Conservation (phyloP, 495 filamentous ascomycete genomes). For the Talaromyces proteolyticus region DNA sequence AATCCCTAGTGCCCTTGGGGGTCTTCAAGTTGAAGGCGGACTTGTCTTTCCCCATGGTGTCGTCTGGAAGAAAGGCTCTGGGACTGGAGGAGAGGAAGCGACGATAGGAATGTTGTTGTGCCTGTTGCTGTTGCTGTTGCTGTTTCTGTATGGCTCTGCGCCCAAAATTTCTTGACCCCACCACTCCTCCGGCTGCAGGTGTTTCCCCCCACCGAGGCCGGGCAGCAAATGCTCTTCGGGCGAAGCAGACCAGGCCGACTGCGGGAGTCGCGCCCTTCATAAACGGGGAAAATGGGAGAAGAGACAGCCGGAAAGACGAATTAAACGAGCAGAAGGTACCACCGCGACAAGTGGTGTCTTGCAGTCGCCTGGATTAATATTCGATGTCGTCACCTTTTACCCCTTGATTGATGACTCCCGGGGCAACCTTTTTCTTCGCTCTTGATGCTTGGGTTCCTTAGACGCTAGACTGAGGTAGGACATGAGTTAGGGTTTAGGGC, state of each 20-base stretch:
- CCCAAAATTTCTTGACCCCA: slow-evolving; percentile 7
- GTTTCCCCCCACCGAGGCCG: slow-evolving; percentile 4
- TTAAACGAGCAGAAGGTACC: too few relatives aligned
- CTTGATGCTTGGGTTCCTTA: too few relatives aligned
- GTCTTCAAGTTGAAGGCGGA: slow-evolving; percentile 38
- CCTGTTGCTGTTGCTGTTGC: not conserved
- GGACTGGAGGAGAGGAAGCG: not conserved
- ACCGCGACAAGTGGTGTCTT: too few relatives aligned
- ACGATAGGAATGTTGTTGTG: not conserved
- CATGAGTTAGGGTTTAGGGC: too few relatives aligned
- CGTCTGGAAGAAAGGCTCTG: too few relatives aligned
- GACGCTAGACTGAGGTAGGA: too few relatives aligned
- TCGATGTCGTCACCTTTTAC: too few relatives aligned
- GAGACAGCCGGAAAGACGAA: too few relatives aligned
- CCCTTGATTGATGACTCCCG: too few relatives aligned
- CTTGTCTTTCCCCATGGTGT: slow-evolving; percentile 15
- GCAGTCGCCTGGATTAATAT: too few relatives aligned
- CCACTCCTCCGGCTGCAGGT: not conserved
- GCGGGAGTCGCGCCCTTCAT: slow-evolving; percentile 2
- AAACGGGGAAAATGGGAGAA: not conserved
- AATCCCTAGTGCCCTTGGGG: slow-evolving; percentile 45
- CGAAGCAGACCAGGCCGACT: slow-evolving; percentile 1
- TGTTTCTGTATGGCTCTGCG: not conserved
- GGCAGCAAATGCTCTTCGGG: slow-evolving; percentile 5
- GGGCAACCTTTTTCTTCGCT: too few relatives aligned